phyloP scores from a whole-genome alignment of 1,284 basidiomycete genomes.

The Amylostereum areolatum region DNA sequence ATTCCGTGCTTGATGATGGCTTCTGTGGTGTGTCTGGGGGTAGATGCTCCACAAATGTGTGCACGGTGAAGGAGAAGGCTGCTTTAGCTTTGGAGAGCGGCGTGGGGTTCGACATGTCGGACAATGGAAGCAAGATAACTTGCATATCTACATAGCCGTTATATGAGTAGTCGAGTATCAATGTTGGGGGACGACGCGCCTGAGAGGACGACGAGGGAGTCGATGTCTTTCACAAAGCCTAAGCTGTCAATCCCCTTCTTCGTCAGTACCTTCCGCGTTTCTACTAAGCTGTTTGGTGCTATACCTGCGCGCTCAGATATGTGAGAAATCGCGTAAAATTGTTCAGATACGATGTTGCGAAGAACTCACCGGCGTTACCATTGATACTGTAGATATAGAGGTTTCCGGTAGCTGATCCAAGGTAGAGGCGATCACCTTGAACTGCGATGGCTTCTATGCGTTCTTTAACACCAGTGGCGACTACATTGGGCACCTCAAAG shows the following conservation, averaged over 20 bases:
- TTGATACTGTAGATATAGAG: conserved; percentile 61
- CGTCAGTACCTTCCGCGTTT: conserved; percentile 61
- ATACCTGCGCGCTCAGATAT: conserved; percentile 18
- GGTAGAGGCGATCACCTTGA: conserved; percentile 69
- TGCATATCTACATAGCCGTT: conserved; percentile 42
- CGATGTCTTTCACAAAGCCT: conserved; percentile 77
- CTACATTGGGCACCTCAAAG: conserved; percentile 31
- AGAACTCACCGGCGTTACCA: conserved; percentile 27
- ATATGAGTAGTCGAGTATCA: not conserved
- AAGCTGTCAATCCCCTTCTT: conserved; percentile 81
- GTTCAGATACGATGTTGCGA: not conserved
- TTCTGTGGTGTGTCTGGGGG: conserved; percentile 15
- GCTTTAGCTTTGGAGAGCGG: conserved; percentile 69
- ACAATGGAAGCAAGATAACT: conserved; percentile 61
- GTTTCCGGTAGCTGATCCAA: conserved; percentile 69
- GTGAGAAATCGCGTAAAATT: conserved; percentile 2
- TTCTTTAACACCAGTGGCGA: conserved; percentile 42
- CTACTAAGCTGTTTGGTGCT: conserved; percentile 44
- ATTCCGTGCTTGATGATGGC: conserved; percentile 18
- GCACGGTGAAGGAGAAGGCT: conserved; percentile 76
- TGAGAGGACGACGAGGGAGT: conserved; percentile 76
- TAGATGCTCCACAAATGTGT: conserved; percentile 53
- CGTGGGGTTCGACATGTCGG: conserved; percentile 62
- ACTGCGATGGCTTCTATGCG: conserved; percentile 40
- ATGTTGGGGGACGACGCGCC: conserved; percentile 45